These are phyloP conservation scores for Globisporangium barbulae DNA, from an alignment of 352 stramenopile genomes.

Conservation along the genomic window DNA sequence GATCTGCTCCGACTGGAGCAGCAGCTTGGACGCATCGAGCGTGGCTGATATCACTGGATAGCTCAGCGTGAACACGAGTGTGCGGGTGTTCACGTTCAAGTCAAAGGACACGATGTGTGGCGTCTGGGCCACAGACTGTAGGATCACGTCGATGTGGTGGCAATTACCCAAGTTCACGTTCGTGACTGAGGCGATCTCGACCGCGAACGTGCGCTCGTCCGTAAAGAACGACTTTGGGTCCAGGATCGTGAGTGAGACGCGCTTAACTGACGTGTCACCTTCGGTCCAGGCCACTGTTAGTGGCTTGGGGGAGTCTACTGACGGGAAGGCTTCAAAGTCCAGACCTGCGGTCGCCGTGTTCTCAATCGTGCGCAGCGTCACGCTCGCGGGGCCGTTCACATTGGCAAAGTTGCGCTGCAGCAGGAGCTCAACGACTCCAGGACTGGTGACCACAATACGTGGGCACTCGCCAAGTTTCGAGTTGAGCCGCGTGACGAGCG, in stretches of 20 bases:
- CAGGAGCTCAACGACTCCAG: constrained; percentile 37
- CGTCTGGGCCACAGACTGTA: constrained; percentile 28
- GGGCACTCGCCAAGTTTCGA: constrained; percentile 53
- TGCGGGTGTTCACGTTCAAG: constrained; percentile 45
- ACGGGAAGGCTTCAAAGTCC: constrained; percentile 42
- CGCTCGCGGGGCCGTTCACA: constrained; percentile 23
- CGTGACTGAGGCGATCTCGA: constrained; percentile 44
- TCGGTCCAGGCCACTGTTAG: constrained; percentile 28
- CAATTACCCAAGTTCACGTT: constrained; percentile 50
- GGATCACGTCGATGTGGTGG: constrained; percentile 31
- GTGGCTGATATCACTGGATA: constrained; percentile 35
- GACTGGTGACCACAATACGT: constrained; percentile 27
- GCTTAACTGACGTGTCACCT: constrained; percentile 31
- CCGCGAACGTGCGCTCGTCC: constrained; percentile 34
- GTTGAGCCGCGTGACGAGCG: constrained; percentile 44
- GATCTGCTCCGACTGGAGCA: constrained; percentile 32
- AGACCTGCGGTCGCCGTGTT: constrained; percentile 46
- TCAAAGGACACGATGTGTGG: constrained; percentile 44
- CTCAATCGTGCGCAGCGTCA: constrained; percentile 37
- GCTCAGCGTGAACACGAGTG: constrained; percentile 33
- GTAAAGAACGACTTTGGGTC: constrained; percentile 36
- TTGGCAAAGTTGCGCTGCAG: constrained; percentile 52
- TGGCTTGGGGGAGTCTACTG: constrained; percentile 1
- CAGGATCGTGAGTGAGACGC: constrained; percentile 38
- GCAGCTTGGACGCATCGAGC: constrained; percentile 41